Evolutionary conservation across 169 alveolate species (phyloP).

Genomic region (Plasmodium knowlesi): DNA sequence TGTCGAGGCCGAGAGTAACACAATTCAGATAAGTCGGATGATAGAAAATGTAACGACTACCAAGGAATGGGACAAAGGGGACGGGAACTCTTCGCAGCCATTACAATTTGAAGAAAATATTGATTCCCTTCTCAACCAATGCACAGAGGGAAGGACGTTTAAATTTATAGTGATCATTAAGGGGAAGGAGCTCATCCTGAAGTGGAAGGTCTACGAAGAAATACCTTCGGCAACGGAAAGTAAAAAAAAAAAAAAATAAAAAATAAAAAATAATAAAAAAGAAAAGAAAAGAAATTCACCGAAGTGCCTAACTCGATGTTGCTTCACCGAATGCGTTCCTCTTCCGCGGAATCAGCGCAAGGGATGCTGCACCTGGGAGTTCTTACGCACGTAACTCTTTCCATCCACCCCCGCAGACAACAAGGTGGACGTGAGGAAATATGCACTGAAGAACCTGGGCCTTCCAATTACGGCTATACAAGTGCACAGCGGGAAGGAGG

Average conservation of each 20-base stretch:
- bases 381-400: not conserved
- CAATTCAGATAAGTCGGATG: not conserved
- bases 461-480: not conserved
- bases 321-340: not conserved
- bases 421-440: not conserved
- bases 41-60: not conserved
- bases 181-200: not conserved
- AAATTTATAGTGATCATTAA: not conserved
- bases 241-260: not conserved
- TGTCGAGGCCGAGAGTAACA: conserved; percentile 3
- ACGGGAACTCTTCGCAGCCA: not conserved
- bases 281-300: not conserved
- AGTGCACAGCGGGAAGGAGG: not conserved
- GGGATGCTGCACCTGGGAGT: too few species aligned
- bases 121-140: not conserved
- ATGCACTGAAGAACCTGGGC: not conserved
- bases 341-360: not conserved
- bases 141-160: conserved; percentile 2
- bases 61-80: not conserved
- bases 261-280: not conserved
- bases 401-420: not conserved
- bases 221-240: not conserved
- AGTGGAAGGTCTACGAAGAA: not conserved
- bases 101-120: not conserved
- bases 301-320: not conserved